A percentile compares a stretch with the other conserved stretches of the same genome.
Conservation (phyloP, 148 eudicot genomes). For the Silene uniflora region DNA sequence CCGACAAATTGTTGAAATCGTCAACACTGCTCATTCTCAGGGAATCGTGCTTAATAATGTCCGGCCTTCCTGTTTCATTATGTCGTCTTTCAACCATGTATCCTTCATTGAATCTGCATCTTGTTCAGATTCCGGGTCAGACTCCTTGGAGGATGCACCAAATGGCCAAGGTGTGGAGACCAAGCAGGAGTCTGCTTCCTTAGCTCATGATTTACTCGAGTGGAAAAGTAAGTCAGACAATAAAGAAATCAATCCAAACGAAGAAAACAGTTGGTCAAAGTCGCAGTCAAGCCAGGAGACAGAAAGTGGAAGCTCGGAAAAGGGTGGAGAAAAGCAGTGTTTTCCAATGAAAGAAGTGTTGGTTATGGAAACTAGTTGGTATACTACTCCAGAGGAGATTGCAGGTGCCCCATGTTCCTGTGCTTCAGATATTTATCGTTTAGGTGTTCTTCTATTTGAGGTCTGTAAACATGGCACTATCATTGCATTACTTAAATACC, state of each 20-base stretch:
- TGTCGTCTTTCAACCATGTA: slow-evolving; percentile 82
- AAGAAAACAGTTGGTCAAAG: slow-evolving; percentile 49
- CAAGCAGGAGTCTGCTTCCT: slow-evolving; percentile 39
- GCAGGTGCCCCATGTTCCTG: slow-evolving; percentile 74
- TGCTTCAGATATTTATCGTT: slow-evolving; percentile 84
- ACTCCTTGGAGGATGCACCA: slow-evolving; percentile 60
- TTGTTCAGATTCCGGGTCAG: slow-evolving; percentile 84
- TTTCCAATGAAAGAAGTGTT: slow-evolving; percentile 85
- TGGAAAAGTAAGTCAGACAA: slow-evolving; percentile 22
- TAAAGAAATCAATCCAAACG: slow-evolving; percentile 23
- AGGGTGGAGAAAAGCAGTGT: slow-evolving; percentile 50
- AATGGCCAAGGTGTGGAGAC: slow-evolving; percentile 41
- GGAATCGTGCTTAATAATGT: slow-evolving; percentile 79
- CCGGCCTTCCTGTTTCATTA: slow-evolving; percentile 83
- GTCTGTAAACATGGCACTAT: slow-evolving; percentile 38
- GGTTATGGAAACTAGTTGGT: slow-evolving; percentile 86
- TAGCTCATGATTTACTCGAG: slow-evolving; percentile 22
- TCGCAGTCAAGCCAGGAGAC: slow-evolving; percentile 32
- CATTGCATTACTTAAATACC: slow-evolving; percentile 19
- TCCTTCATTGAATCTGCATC: slow-evolving; percentile 97
- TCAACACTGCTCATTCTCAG: slow-evolving; percentile 74
- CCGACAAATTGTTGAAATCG: slow-evolving; percentile 77
- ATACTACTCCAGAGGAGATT: slow-evolving; percentile 82
- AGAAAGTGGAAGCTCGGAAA: slow-evolving; percentile 31
- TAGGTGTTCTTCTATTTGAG: slow-evolving; percentile 98